These are phyloP conservation scores for Kwoniella europaea DNA, from an alignment of 768 basidiomycete species.

Conservation along the genomic window DNA sequence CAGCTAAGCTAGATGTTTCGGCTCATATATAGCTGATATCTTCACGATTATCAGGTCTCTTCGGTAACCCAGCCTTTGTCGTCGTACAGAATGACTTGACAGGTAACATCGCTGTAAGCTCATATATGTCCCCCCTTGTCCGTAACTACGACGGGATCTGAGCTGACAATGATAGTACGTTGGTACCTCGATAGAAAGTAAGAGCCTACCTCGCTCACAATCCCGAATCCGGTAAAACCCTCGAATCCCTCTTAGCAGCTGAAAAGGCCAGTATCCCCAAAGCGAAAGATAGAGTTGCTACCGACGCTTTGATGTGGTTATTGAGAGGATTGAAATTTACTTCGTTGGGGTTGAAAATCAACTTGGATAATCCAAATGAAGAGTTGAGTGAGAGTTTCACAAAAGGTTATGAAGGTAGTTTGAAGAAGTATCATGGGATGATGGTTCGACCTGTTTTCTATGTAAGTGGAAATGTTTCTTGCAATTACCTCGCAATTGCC, in stretches of 20 bases:
- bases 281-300: constrained; percentile 71
- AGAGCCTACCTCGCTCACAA: constrained; percentile 74
- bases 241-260: constrained; percentile 80
- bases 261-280: constrained; percentile 76
- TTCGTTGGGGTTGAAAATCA: constrained; percentile 66
- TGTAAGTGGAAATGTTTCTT: constrained; percentile 50
- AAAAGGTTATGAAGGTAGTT: constrained; percentile 76
- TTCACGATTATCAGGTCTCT: constrained; percentile 66
- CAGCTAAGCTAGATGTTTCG: background rate
- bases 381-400: constrained; percentile 78
- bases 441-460: constrained; percentile 66
- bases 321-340: constrained; percentile 87
- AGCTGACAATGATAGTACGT: background rate
- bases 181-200: constrained; percentile 73
- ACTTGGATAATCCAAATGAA: constrained; percentile 69
- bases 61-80: constrained; percentile 81
- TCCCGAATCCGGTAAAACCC: constrained; percentile 71
- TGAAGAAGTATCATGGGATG: constrained; percentile 76
- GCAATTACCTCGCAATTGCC: no score
- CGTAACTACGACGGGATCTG: background rate
- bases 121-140: background rate
- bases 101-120: constrained; percentile 83
- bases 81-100: constrained; percentile 84
- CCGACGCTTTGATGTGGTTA: constrained; percentile 92
- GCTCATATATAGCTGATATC: background rate